Evolutionary conservation across 768 basidiomycete genomes (phyloP).

Genomic region (Mycena floridula): DNA sequence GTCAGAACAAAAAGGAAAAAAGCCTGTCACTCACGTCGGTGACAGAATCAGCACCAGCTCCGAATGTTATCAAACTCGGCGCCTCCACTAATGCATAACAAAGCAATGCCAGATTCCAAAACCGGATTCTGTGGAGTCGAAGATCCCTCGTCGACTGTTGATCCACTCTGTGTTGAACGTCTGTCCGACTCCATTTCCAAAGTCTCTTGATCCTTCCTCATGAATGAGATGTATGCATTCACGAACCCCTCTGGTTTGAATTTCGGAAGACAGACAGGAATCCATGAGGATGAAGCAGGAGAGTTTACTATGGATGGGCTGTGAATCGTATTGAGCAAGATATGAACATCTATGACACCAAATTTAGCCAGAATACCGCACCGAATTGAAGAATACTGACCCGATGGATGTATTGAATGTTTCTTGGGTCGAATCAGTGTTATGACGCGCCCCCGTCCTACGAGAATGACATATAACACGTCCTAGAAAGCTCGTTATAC

Average conservation of each 20-base stretch:
- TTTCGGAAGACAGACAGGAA: conserved; percentile 93
- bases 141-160: neutral
- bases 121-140: neutral
- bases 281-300: conserved; percentile 82
- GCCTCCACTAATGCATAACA: conserved; percentile 78
- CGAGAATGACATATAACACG: conserved; percentile 85
- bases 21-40: conserved; percentile 38
- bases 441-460: conserved; percentile 71
- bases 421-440: conserved; percentile 87
- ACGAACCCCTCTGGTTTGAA: conserved; percentile 88
- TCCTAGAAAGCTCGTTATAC: conserved; percentile 43
- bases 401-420: conserved; percentile 93
- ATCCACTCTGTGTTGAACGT: neutral
- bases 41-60: conserved; percentile 66
- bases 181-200: neutral
- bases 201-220: conserved; percentile 38
- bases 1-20: conserved; percentile 1
- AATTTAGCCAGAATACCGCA: conserved; percentile 1
- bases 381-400: conserved; percentile 28
- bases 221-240: conserved; percentile 82
- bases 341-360: conserved; percentile 69
- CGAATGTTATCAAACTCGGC: conserved; percentile 83
- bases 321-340: conserved; percentile 86
- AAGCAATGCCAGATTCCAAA: conserved; percentile 37
- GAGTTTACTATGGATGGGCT: conserved; percentile 75